Base-by-base conservation (phyloP, 106 monocot genomes). In the Dioscorea dumetorum region DNA sequence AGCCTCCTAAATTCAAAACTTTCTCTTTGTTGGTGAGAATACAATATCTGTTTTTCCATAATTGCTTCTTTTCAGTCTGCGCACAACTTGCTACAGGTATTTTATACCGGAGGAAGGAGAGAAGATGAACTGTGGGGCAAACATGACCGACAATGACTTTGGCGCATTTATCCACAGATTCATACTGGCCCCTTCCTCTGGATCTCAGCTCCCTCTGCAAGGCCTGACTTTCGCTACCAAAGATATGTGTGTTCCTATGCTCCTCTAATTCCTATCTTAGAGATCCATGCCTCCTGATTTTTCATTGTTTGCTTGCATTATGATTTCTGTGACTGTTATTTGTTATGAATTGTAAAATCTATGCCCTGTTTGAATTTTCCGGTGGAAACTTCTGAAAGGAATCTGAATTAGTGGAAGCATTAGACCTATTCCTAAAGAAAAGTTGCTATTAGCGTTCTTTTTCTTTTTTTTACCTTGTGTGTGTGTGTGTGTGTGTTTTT, bases 221-320 rank as follows among this genome's bases (percentile, higher is more conserved):
- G 92, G 85, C 59, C 97, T 99, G 73, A 93, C 85, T 62, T 92
- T 93, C 68, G 89, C 89, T 17, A 87, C 92, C 67, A 99, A 99
- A 70, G 97, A 99, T 67, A 99, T 99, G 97, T 90, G 62, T 15
- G 76, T 20, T 3, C 31, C 20, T 31, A 4, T 61, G 15, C 13
- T 61, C 35, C 33, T 15, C 4, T 21, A 22, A 61, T 22, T 21
- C 23, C 22, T 24, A 5, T 50, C 50, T 12, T 35, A 60, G 28
- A 17, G 16, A 31, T 32, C 18, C 10, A 8, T 57, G 16, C 60
- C 48, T 70, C 17, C 41, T 41, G 33, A 41, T n/a, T 12, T 11
- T 18, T 16, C 14, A 1, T 54, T 54, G 3, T 54, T 54, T 18
- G 13, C 19, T 19, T 18, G 19, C 54, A 54, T 54, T 19, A 41